A percentile compares a stretch with the other conserved stretches of the same genome.
These are phyloP conservation scores for Botryotinia convoluta DNA, from an alignment of 2,329 filamentous ascomycete genomes.

Conservation along the genomic window DNA sequence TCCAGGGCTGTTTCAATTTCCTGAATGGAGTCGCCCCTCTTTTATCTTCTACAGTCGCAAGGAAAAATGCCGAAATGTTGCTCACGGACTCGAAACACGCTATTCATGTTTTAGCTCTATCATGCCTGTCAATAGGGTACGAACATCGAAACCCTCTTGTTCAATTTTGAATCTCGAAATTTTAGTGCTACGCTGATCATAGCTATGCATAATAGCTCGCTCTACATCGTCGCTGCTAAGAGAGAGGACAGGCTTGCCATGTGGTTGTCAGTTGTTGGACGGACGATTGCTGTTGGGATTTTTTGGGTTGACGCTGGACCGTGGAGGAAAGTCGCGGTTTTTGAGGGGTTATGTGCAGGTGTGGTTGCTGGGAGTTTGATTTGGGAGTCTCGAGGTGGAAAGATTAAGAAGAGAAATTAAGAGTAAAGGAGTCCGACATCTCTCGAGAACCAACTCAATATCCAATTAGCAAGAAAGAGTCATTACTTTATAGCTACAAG, in stretches of 20 bases:
- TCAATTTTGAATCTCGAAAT: background rate
- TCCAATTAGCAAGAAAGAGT: no score
- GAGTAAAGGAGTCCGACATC: background rate
- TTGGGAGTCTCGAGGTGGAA: background rate
- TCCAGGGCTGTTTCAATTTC: constrained; percentile 4
- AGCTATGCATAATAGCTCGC: background rate
- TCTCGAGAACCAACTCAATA: no score
- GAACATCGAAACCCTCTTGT: background rate
- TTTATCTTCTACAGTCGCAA: background rate
- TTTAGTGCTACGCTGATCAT: background rate
- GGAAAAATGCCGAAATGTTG: constrained; percentile 8
- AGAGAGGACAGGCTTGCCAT: constrained; percentile 5
- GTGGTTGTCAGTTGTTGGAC: constrained; percentile 9
- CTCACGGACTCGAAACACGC: constrained; percentile 5
- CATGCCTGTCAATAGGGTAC: constrained; percentile 11
- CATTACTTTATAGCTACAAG: no score
- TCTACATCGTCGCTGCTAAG: constrained; percentile 7
- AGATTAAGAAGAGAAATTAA: background rate
- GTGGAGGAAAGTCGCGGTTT: constrained; percentile 12
- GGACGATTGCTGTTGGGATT: background rate
- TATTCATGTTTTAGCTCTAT: constrained; percentile 10
- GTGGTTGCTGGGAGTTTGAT: constrained; percentile 13
- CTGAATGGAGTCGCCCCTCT: constrained; percentile 7
- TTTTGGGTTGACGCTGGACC: constrained; percentile 1
- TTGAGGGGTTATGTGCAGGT: background rate